A percentile compares a stretch with the other conserved stretches of the same genome.
Conservation (phyloP, 1,139 yeast species). For the Arxiozyma telluris region DNA sequence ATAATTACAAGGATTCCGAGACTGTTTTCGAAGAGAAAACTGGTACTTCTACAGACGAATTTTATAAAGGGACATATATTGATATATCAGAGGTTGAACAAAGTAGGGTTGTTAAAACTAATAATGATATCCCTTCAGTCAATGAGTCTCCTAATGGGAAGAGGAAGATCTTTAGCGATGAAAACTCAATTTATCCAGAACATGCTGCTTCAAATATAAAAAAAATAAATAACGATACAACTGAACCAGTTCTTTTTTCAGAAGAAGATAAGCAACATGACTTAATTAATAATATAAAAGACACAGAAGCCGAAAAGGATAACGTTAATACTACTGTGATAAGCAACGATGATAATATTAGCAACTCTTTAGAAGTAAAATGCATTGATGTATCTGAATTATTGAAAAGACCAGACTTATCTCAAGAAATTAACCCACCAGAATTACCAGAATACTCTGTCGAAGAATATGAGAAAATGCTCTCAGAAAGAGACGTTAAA, state of each 20-base stretch:
- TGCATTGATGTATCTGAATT: constrained; percentile 31
- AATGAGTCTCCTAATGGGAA: background rate
- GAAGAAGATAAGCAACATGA: background rate
- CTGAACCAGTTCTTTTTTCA: background rate
- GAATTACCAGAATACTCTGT: constrained; percentile 27
- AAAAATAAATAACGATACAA: background rate
- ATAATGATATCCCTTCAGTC: background rate
- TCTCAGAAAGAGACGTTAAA: constrained; percentile 1
- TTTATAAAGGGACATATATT: background rate
- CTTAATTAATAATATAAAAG: background rate
- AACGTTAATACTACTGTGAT: background rate
- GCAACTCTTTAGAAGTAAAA: background rate
- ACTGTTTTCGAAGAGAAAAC: background rate
- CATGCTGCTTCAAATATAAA: background rate
- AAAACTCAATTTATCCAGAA: background rate
- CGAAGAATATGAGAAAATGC: constrained; percentile 21
- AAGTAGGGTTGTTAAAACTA: background rate
- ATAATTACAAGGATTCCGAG: background rate
- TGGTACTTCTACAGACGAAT: background rate
- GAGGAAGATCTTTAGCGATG: background rate
- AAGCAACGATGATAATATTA: constrained; percentile 5
- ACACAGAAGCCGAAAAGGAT: background rate
- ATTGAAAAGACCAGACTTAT: constrained; percentile 29
- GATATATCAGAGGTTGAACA: background rate
- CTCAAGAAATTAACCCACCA: constrained; percentile 27